Conservation (phyloP, 345 rosid species). For the Populus euphratica region DNA sequence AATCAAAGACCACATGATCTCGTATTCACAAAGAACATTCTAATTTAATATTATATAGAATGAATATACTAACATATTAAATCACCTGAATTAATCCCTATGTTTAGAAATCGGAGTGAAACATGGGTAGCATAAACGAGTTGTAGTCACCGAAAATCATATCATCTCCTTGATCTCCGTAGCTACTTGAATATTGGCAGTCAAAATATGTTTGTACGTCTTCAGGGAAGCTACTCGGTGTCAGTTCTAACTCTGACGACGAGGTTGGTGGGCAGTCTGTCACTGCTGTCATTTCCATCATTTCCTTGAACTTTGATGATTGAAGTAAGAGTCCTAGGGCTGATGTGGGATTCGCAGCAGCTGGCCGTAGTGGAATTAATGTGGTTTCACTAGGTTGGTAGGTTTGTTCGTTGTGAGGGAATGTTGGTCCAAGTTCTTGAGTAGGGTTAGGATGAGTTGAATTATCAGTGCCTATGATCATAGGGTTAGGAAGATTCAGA, state of each 20-base stretch:
- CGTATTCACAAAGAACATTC: background rate
- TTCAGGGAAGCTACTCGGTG: constrained; percentile 43
- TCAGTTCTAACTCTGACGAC: constrained; percentile 18
- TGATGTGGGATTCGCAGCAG: constrained; percentile 27
- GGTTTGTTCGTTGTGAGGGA: constrained; percentile 20
- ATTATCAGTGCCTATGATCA: background rate
- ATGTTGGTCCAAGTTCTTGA: constrained; percentile 23
- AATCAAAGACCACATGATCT: background rate
- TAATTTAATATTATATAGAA: background rate
- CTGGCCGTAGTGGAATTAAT: background rate
- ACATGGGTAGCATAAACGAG: constrained; percentile 16
- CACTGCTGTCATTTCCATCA: constrained; percentile 44
- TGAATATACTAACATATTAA: background rate
- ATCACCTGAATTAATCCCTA: background rate
- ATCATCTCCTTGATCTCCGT: constrained; percentile 27
- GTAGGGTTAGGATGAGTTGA: constrained; percentile 11
- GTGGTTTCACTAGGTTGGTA: background rate
- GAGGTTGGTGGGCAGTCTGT: constrained; percentile 27
- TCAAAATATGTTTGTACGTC: constrained; percentile 43
- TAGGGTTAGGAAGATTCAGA: constrained; percentile 15
- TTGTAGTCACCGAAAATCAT: constrained; percentile 35
- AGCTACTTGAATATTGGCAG: constrained; percentile 28
- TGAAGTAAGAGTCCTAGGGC: constrained; percentile 45
- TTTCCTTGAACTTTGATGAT: constrained; percentile 55
- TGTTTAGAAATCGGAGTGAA: constrained; percentile 13